phyloP scores from a whole-genome alignment of 495 filamentous ascomycete genomes.

The Collariella sp. region DNA sequence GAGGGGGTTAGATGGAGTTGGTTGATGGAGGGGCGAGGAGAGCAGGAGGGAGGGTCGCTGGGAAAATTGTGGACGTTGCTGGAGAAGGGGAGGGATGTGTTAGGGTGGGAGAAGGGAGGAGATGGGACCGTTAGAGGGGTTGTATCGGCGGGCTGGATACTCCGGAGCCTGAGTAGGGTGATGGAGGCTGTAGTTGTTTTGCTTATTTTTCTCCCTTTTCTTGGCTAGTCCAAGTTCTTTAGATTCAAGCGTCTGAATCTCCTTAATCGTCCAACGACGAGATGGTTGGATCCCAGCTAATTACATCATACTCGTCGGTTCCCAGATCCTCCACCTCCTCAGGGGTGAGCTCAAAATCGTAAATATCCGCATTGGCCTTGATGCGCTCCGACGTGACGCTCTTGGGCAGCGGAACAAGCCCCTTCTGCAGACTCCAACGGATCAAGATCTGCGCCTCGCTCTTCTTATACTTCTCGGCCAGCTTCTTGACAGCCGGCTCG shows the following conservation, averaged over 20 bases:
- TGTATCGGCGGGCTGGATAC: slow-evolving; percentile 9
- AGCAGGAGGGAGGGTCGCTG: slow-evolving; percentile 5
- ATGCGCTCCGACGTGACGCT: slow-evolving; percentile 61
- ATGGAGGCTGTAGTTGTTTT: too few relatives aligned
- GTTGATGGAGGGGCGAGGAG: not conserved
- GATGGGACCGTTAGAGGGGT: slow-evolving; percentile 16
- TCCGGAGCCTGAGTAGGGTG: too few relatives aligned
- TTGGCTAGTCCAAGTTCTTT: not conserved
- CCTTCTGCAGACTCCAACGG: slow-evolving; percentile 82
- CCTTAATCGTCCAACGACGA: slow-evolving; percentile 8
- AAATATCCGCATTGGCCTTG: slow-evolving; percentile 66
- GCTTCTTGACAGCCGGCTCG: slow-evolving; percentile 49
- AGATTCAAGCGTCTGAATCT: not conserved
- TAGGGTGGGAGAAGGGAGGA: slow-evolving; percentile 19
- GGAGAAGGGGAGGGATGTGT: slow-evolving; percentile 9
- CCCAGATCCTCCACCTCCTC: slow-evolving; percentile 52
- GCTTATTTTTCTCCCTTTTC: too few relatives aligned
- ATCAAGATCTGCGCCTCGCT: slow-evolving; percentile 70
- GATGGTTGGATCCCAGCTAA: slow-evolving; percentile 60
- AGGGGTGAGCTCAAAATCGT: slow-evolving; percentile 66
- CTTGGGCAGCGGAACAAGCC: slow-evolving; percentile 67
- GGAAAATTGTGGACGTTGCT: slow-evolving; percentile 23
- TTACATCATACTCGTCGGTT: slow-evolving; percentile 51
- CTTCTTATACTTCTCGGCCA: slow-evolving; percentile 64
- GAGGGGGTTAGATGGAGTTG: not conserved